Evolutionary conservation across 176 grass and related monocot species (phyloP).

Genomic region (Coix lacrymajobi): DNA sequence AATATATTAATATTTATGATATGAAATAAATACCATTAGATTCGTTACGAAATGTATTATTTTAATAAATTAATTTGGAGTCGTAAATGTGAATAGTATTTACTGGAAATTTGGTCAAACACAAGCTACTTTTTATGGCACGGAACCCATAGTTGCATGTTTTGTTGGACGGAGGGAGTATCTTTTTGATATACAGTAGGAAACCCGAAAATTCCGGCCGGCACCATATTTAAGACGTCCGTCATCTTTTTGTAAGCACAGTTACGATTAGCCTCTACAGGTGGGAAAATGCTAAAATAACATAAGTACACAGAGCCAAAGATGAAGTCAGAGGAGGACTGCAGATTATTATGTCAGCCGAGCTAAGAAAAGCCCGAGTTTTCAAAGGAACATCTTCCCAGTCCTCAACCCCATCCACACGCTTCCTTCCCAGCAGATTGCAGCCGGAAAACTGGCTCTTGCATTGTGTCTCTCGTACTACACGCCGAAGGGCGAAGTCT

Average conservation of each 20-base stretch:
- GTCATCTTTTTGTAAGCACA: neutral
- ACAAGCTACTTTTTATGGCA: no score
- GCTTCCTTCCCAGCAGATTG: neutral
- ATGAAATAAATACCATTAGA: no score
- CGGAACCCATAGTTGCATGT: no score
- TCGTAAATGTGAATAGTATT: no score
- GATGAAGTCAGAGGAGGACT: neutral
- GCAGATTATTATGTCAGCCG: neutral
- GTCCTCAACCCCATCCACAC: slow-evolving; percentile 16
- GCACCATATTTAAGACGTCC: neutral
- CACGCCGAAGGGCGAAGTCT: neutral
- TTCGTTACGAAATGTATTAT: no score
- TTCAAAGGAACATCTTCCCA: neutral
- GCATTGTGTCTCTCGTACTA: neutral
- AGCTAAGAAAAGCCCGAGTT: neutral
- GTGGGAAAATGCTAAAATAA: neutral
- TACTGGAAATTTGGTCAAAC: no score
- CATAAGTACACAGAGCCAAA: neutral
- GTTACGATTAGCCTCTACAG: neutral
- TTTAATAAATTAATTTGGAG: no score
- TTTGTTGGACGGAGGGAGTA: no score
- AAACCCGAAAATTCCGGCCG: neutral
- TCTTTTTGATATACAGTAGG: neutral
- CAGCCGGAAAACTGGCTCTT: neutral
- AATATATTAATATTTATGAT: no score